Evolutionary conservation across 305 asterid genomes (phyloP).

Genomic region (Solanum chacoense): DNA sequence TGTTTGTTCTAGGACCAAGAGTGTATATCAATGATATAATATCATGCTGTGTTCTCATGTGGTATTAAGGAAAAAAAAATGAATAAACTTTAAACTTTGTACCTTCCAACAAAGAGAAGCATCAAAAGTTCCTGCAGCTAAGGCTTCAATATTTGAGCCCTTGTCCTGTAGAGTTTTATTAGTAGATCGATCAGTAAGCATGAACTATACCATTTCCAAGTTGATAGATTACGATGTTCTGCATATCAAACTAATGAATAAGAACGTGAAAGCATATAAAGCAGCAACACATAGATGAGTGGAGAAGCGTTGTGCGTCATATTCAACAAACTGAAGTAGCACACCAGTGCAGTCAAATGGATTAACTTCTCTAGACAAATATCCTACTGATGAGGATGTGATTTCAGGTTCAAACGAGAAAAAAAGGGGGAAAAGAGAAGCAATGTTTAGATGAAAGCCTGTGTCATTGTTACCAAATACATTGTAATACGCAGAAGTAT

Average conservation of each 20-base stretch:
- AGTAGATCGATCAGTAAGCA: not conserved
- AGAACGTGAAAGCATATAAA: not conserved
- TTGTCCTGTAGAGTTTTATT: slow-evolving; percentile 25
- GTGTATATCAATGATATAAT: not conserved
- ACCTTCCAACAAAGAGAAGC: slow-evolving; percentile 60
- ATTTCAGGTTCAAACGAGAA: not conserved
- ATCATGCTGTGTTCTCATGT: not conserved
- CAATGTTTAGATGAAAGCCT: not conserved
- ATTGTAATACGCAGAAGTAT: not conserved
- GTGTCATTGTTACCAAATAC: not conserved
- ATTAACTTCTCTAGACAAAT: not conserved
- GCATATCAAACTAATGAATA: not conserved
- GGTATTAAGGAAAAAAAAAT: not conserved
- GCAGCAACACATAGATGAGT: not conserved
- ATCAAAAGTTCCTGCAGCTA: slow-evolving; percentile 33
- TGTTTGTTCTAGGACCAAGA: not conserved
- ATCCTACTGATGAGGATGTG: not conserved
- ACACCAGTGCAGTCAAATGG: not conserved
- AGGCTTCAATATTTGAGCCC: slow-evolving; percentile 48
- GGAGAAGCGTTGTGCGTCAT: not conserved
- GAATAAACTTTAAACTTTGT: not conserved
- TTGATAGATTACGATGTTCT: not conserved
- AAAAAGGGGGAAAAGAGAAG: not conserved
- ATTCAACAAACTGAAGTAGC: not conserved
- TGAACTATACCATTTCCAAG: not conserved